phyloP scores from a whole-genome alignment of 192 early-diverging fungal genomes.

The Coemansia javaensis region DNA sequence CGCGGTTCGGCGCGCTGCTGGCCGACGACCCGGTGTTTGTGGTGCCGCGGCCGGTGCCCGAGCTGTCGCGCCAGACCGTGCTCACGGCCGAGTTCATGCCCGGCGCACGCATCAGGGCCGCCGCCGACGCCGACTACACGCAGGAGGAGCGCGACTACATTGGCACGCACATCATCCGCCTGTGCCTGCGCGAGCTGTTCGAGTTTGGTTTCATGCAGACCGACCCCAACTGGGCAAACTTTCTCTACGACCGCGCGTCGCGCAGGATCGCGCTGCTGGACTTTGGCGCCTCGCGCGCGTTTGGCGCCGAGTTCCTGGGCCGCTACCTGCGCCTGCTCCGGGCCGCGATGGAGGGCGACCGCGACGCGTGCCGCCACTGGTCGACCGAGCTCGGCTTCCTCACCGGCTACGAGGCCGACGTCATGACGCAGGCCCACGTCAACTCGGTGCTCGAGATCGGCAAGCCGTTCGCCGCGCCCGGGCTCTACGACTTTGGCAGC shows the following conservation, averaged over 20 bases:
- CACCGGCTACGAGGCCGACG: constrained; percentile 86
- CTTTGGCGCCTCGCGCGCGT: constrained; percentile 90
- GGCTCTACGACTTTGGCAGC: constrained; percentile 71
- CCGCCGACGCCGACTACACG: constrained; percentile 49
- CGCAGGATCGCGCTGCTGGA: constrained; percentile 82
- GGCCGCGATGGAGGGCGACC: constrained; percentile 67
- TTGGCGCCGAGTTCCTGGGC: constrained; percentile 66
- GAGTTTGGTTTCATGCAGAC: constrained; percentile 97
- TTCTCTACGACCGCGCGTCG: constrained; percentile 71
- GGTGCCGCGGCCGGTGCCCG: constrained; percentile 70
- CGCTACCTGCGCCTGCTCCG: constrained; percentile 71
- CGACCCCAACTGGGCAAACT: constrained; percentile 99
- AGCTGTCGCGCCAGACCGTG: constrained; percentile 67
- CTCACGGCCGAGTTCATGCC: constrained; percentile 74
- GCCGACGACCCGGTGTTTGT: constrained; percentile 56
- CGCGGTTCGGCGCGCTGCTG: constrained; percentile 62
- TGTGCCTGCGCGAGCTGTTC: constrained; percentile 88
- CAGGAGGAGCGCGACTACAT: constrained; percentile 64
- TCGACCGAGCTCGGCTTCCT: constrained; percentile 84
- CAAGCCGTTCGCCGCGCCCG: constrained; percentile 67
- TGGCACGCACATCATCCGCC: constrained; percentile 65
- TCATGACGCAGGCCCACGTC: constrained; percentile 84
- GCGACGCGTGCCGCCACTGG: constrained; percentile 68
- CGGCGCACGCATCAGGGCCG: constrained; percentile 65
- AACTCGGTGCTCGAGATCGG: constrained; percentile 82